These are phyloP conservation scores for Tetrahymena borealis DNA, from an alignment of 73 alveolate genomes.

Conservation along the genomic window DNA sequence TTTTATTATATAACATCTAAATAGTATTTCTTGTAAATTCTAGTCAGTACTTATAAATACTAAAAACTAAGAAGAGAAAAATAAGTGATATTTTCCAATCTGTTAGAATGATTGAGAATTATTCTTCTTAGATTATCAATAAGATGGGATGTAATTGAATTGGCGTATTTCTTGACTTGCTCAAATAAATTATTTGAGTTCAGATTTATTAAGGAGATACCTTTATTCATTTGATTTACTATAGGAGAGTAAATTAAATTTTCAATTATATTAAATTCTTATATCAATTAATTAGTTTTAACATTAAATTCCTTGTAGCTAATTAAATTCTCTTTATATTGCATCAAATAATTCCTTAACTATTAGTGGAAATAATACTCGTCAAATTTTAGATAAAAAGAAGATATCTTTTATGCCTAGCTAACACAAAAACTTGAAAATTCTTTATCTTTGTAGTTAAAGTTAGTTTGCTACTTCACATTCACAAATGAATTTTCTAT, in stretches of 20 bases:
- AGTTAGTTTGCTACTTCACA: neutral
- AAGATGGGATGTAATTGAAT: neutral
- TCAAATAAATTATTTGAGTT: neutral
- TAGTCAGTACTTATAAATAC: neutral
- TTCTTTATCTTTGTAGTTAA: neutral
- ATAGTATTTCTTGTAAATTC: neutral
- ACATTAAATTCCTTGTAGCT: neutral
- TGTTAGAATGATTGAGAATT: neutral
- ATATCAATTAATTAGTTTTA: neutral
- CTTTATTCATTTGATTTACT: neutral
- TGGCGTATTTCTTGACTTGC: neutral
- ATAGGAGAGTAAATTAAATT: neutral
- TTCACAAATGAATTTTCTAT: neutral
- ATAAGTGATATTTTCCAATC: neutral
- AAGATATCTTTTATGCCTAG: neutral
- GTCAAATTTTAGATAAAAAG: neutral
- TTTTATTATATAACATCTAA: neutral
- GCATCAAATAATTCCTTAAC: neutral
- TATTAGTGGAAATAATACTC: neutral
- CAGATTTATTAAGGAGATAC: neutral
- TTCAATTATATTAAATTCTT: neutral
- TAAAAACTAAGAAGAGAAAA: neutral
- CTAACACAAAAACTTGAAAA: neutral
- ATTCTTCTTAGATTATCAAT: neutral
- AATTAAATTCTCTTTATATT: neutral